A percentile compares a stretch with the other conserved stretches of the same genome.
phyloP scores from a whole-genome alignment of 305 asterid genomes.

The Petunia hybrid region DNA sequence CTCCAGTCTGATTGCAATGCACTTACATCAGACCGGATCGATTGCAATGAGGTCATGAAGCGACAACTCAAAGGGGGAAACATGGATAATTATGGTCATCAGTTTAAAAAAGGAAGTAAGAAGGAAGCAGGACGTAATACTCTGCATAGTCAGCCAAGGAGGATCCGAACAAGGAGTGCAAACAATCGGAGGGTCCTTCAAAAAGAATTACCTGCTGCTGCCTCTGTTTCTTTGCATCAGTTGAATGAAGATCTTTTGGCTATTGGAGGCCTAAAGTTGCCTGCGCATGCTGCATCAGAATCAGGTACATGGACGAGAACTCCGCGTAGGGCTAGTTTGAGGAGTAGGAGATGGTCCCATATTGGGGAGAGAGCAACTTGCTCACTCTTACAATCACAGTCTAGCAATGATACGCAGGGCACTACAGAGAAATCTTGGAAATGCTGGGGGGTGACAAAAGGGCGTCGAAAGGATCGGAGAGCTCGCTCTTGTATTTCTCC shows the following conservation, averaged over 20 bases:
- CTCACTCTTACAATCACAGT: constrained; percentile 27
- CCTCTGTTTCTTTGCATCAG: constrained; percentile 15
- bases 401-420: constrained; percentile 26
- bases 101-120: constrained; percentile 29
- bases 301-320: constrained; percentile 42
- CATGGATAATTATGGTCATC: constrained; percentile 30
- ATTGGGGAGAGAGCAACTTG: background rate
- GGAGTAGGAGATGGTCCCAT: constrained; percentile 29
- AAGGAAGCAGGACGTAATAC: constrained; percentile 34
- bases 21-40: constrained; percentile 16
- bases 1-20: background rate
- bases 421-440: background rate
- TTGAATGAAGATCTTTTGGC: constrained; percentile 27
- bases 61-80: constrained; percentile 18
- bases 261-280: constrained; percentile 23
- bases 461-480: constrained; percentile 37
- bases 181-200: constrained; percentile 35
- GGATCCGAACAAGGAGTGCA: constrained; percentile 33
- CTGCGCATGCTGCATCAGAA: constrained; percentile 28
- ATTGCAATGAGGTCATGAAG: constrained; percentile 23
- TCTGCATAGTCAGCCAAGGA: constrained; percentile 24
- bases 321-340: constrained; percentile 27
- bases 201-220: constrained; percentile 28
- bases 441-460: constrained; percentile 42
- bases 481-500: constrained; percentile 19